A percentile compares a stretch with the other conserved stretches of the same genome.
Evolutionary conservation across 176 grass and related monocot species (phyloP).

Genomic region (Phyllostachys edulis): DNA sequence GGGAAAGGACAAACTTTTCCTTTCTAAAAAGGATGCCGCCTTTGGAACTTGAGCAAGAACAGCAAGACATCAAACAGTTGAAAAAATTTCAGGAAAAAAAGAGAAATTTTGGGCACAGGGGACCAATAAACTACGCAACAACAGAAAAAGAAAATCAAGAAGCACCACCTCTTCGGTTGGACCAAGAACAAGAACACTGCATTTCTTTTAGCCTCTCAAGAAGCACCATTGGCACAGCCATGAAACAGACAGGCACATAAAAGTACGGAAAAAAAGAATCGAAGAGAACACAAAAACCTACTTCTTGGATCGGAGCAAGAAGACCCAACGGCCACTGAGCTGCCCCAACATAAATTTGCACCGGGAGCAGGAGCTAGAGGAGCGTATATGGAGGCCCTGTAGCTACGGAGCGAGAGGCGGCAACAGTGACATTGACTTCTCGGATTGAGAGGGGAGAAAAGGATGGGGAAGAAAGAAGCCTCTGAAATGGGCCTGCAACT

Average conservation of each 20-base stretch:
- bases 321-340: neutral
- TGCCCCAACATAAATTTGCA: neutral
- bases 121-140: neutral
- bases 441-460: neutral
- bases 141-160: constrained; percentile 16
- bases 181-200: constrained; percentile 1
- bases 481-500: constrained; percentile 14
- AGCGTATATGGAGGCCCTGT: constrained; percentile 16
- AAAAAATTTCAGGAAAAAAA: constrained; percentile 13
- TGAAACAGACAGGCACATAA: constrained; percentile 36
- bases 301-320: constrained; percentile 34
- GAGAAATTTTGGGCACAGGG: neutral
- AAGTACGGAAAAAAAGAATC: neutral
- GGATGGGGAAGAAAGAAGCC: neutral
- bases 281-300: neutral
- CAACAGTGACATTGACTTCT: constrained; percentile 43
- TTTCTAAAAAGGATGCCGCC: constrained; percentile 33
- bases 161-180: neutral
- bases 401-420: neutral
- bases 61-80: constrained; percentile 30
- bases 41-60: constrained; percentile 43
- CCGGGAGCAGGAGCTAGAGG: neutral
- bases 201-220: constrained; percentile 37
- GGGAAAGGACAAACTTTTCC: constrained; percentile 12
- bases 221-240: constrained; percentile 34